Percentiles rank a stretch among this genome's conserved stretches.
These are phyloP conservation scores for Oryza punctata DNA, from an alignment of 176 grass and related monocot genomes.

Conservation along the genomic window DNA sequence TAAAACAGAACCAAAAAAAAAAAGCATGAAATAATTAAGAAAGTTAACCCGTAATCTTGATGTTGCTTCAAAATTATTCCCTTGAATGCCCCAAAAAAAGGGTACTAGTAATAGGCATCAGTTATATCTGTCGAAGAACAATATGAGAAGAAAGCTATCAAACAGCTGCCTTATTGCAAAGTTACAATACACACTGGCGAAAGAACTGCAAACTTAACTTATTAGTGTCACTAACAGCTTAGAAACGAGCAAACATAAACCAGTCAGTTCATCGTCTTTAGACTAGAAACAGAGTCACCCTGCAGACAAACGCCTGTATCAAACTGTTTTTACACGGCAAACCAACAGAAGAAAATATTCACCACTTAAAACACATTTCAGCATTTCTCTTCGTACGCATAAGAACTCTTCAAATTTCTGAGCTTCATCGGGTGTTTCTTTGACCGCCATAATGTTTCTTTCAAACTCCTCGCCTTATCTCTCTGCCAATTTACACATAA, in stretches of 20 bases:
- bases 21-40: too few relatives aligned
- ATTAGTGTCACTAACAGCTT: constrained; percentile 26
- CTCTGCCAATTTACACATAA: constrained; percentile 7
- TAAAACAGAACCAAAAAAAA: too few relatives aligned
- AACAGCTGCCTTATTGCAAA: background rate
- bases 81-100: background rate
- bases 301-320: background rate
- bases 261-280: background rate
- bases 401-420: background rate
- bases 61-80: too few relatives aligned
- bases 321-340: constrained; percentile 9
- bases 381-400: background rate
- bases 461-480: background rate
- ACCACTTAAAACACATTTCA: background rate
- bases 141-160: background rate
- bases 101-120: background rate
- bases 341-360: background rate
- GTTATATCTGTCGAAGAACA: background rate
- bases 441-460: background rate
- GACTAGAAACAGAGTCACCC: constrained; percentile 22
- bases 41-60: too few relatives aligned
- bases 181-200: background rate
- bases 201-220: constrained; percentile 20
- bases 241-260: background rate
- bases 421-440: background rate